phyloP scores from a whole-genome alignment of 129 eudicot genomes.

The Rutidosis leptorrhynchoides region DNA sequence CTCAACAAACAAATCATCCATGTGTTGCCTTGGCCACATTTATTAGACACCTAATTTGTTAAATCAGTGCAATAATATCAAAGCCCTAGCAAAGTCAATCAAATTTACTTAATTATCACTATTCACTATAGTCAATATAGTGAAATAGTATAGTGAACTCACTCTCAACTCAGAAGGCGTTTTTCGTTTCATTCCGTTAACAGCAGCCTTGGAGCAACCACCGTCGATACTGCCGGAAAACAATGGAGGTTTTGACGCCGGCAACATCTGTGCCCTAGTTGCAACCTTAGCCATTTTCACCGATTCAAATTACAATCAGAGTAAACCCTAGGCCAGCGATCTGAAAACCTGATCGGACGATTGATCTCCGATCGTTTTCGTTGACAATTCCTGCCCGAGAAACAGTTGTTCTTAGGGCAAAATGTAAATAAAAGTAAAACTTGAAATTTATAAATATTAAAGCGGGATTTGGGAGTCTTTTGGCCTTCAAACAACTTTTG shows the following conservation, averaged over 20 bases:
- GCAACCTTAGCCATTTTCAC: conserved; percentile 74
- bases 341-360: background rate
- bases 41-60: background rate
- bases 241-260: conserved; percentile 38
- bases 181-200: conserved; percentile 55
- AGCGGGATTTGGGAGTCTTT: conserved; percentile 28
- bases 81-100: background rate
- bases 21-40: background rate
- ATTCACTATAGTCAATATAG: background rate
- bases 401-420: conserved; percentile 44
- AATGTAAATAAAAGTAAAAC: background rate
- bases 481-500: conserved; percentile 35
- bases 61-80: background rate
- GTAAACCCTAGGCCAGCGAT: conserved; percentile 13
- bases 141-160: conserved; percentile 10
- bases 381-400: conserved; percentile 19
- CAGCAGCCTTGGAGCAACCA: conserved; percentile 38
- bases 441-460: background rate
- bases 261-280: conserved; percentile 43
- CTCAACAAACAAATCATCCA: background rate
- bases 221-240: conserved; percentile 36
- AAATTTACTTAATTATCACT: background rate
- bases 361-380: background rate
- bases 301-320: conserved; percentile 14
- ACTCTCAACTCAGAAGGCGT: conserved; percentile 97